Base-by-base conservation (phyloP, 2,329 filamentous ascomycete genomes). In the Hortaea sp. region DNA sequence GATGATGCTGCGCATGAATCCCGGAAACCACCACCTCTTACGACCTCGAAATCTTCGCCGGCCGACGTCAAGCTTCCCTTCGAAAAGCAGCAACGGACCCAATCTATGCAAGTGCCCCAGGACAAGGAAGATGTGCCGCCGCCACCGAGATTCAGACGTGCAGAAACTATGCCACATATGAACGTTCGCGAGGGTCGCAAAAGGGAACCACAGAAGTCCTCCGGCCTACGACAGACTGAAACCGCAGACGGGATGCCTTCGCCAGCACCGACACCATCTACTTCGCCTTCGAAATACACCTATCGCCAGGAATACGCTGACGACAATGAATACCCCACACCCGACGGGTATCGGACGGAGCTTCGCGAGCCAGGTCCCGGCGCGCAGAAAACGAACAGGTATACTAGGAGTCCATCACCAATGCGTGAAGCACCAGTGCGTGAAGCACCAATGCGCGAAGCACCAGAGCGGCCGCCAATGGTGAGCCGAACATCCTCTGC, bases 151-250 rank as follows among this genome's bases (percentile, higher is more conserved):
- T 58, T 71, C 39, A 63, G 57, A 42, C 69, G 70, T 48, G 61
- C 69, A 29, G 63, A 71, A 42, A 72, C 68, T 1, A 70, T 69
- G 69, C 69, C 62, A 20, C 27, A 34, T 44, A 51, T 49, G 12
- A 40, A 48, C 12, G 29, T 39, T 10, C 43, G 44, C 13, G 42
- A 44, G n/a, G 10, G 29, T 5, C 47, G 47, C 12, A 29, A 44
- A 3, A 43, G 42, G 34, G 50, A 51, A 12, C 52, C 53, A 2
- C 44, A 44, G 29, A 59, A 53, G 39, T 43, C 48, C 29, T 57
- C 60, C 9, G 45, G 41, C 6, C 42, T 56, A 6, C 55, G 61
- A 6, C 49, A 54, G 9, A 59, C 59, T 1, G 59, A 62, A 20
- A 50, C 53, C 13, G 49, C 39, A 4, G 52, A 57, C 12, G 57